phyloP scores from a whole-genome alignment of 768 basidiomycete species.

The Candolleomyces eurysporus region DNA sequence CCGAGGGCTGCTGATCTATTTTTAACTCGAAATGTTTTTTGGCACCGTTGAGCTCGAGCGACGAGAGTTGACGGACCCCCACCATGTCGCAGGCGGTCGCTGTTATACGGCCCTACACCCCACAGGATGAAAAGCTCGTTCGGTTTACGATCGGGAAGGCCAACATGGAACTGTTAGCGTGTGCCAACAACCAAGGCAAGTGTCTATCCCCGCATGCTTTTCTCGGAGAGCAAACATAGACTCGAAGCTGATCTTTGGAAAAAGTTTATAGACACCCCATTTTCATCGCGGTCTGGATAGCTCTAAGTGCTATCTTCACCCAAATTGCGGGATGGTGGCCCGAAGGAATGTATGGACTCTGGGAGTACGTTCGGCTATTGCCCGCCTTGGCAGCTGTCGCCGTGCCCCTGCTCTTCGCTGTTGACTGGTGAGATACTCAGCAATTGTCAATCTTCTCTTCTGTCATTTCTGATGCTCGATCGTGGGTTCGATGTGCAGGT shows the following conservation, averaged over 20 bases:
- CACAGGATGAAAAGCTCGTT: slow-evolving; percentile 57
- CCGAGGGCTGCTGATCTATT: no score
- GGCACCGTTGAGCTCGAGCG: no score
- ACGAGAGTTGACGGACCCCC: no score
- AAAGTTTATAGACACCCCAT: slow-evolving; percentile 58
- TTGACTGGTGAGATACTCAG: slow-evolving; percentile 59
- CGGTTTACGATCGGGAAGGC: slow-evolving; percentile 65
- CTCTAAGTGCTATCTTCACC: slow-evolving; percentile 55
- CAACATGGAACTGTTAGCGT: slow-evolving; percentile 63
- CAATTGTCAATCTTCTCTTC: no score
- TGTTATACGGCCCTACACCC: slow-evolving; percentile 50
- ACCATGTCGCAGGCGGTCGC: slow-evolving; percentile 27
- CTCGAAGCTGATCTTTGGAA: slow-evolving; percentile 5
- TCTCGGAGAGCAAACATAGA: not conserved
- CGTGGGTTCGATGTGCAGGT: slow-evolving; percentile 38
- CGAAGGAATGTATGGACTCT: slow-evolving; percentile 33
- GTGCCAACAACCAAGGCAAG: slow-evolving; percentile 62
- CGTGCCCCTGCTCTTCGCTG: slow-evolving; percentile 60
- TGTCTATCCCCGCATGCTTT: not conserved
- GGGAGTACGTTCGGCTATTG: slow-evolving; percentile 57
- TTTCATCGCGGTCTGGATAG: slow-evolving; percentile 60
- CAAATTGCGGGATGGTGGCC: slow-evolving; percentile 72
- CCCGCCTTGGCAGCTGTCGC: slow-evolving; percentile 65
- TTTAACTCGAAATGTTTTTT: no score
- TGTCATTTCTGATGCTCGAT: no score